Evolutionary conservation across 164 flowering plant genomes (phyloP).

Genomic region (Stephania cephalantha): DNA sequence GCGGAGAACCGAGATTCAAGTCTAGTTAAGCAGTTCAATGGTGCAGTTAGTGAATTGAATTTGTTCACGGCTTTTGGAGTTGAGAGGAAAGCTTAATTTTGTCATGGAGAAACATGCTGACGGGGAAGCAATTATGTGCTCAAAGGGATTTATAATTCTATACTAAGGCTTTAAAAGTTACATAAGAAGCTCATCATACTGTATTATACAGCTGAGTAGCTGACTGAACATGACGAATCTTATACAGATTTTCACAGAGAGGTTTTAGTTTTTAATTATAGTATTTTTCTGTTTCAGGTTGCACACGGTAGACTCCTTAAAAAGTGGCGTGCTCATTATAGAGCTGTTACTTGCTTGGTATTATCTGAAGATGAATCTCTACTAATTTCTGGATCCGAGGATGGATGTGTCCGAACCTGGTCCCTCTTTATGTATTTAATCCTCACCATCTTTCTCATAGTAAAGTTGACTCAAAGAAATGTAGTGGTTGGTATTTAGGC

Average conservation of each 20-base stretch:
- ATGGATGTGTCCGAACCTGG: conserved; percentile 78
- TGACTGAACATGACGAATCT: not conserved
- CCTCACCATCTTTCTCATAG: not conserved
- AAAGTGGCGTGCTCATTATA: conserved; percentile 82
- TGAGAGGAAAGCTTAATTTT: not conserved
- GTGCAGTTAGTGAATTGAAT: not conserved
- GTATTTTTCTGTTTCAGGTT: conserved; percentile 37
- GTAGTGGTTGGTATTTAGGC: not conserved
- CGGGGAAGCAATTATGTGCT: not conserved
- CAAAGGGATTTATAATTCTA: not conserved
- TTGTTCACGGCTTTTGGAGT: not conserved
- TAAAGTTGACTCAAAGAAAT: not conserved
- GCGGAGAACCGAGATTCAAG: not conserved
- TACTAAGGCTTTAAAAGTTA: not conserved
- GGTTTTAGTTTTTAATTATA: not conserved
- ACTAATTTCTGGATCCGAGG: conserved; percentile 73
- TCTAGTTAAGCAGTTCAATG: not conserved
- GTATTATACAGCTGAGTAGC: not conserved
- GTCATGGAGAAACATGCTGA: not conserved
- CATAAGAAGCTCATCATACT: not conserved
- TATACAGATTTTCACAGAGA: not conserved
- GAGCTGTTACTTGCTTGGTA: conserved; percentile 68
- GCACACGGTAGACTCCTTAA: conserved; percentile 63
- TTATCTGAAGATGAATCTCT: conserved; percentile 69
- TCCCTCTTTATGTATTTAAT: conserved; percentile 56